A percentile compares a stretch with the other conserved stretches of the same genome.
Evolutionary conservation across 2,329 filamentous ascomycete species (phyloP).

Genomic region (Nigrograna mackinnonii): DNA sequence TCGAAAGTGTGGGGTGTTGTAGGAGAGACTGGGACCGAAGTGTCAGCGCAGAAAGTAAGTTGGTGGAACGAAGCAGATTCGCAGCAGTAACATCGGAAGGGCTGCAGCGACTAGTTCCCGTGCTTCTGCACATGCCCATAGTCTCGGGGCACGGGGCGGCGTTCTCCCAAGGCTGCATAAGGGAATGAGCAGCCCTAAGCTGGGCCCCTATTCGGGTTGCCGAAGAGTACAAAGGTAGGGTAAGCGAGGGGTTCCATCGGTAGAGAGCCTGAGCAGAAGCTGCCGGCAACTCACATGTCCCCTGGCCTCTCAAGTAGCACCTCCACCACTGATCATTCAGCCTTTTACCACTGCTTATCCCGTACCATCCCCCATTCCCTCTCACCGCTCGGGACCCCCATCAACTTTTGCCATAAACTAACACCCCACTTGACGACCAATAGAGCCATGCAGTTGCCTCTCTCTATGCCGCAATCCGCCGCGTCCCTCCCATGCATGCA

Average conservation of each 20-base stretch:
- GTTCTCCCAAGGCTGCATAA: conserved; percentile 12
- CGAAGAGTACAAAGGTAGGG: no score
- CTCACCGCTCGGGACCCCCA: conserved; percentile 7
- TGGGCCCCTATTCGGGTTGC: conserved; percentile 1
- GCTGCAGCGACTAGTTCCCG: conserved; percentile 10
- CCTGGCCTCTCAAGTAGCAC: neutral
- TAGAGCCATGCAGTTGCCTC: conserved; percentile 3
- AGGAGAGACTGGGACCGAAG: no score
- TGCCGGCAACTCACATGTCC: no score
- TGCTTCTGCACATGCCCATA: conserved; percentile 5
- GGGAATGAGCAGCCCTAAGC: neutral
- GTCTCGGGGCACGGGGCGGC: conserved; percentile 4
- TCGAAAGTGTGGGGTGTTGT: neutral
- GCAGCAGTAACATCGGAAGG: conserved; percentile 15
- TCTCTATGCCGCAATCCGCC: conserved; percentile 3
- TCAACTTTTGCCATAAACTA: conserved; percentile 2
- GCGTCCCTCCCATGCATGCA: conserved; percentile 1
- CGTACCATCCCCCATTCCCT: neutral
- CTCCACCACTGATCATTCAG: no score
- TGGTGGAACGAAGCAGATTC: conserved; percentile 22
- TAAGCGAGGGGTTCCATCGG: no score
- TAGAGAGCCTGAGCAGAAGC: no score
- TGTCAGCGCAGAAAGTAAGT: no score
- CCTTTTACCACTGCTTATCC: neutral
- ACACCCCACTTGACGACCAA: conserved; percentile 2